Base-by-base conservation (phyloP, 495 filamentous ascomycete genomes). In the Penicillium lagena region DNA sequence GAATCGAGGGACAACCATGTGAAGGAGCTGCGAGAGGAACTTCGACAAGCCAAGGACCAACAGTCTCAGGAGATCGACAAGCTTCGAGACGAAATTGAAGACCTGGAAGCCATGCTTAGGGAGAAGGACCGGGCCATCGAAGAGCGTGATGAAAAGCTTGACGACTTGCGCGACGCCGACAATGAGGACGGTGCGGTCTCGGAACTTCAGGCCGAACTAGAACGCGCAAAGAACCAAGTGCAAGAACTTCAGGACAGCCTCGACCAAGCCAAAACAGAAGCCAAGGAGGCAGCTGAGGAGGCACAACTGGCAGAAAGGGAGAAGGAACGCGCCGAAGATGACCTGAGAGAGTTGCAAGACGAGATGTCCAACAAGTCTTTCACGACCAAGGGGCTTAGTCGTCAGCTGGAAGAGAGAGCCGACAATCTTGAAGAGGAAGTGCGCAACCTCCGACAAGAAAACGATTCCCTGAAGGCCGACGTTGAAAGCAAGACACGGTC, bases 321-420 rank as follows among this genome's bases (percentile, higher is more conserved):
- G 39, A 86, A 84, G 37, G 54, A 64, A 7, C 61, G 66, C 17
- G 67, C 67, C 0, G 73, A 78, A 44, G 60, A 69, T 12, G 67
- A 80, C 39, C 59, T 77, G 15, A 64, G 68, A 35, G 69, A 89
- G 58, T 62, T 93, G 13, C 83, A 83, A 39, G 82, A 87, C 37
- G 86, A 91, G 51, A 80, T 89, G 72, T 73, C 82, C 7, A 82
- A 89, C 58, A 90, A 87, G 56, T 89, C 85, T 1, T 75, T 90
- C 42, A 82, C 77, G 15, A 83, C 83, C 27, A 90, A 83, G 57
- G 84, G 82, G n/a, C 70, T 87, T 11, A 83, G 79, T 38, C 76
- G 85, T 32, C 86, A 89, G 62, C 76, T 87, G 12, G 86, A 90
- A 54, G 82, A 87, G 45, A 83, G 81, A 56, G 71, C 76, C 4